Base-by-base conservation (phyloP, 805 yeast genomes). In the Kazachstania bromeliacearum region DNA sequence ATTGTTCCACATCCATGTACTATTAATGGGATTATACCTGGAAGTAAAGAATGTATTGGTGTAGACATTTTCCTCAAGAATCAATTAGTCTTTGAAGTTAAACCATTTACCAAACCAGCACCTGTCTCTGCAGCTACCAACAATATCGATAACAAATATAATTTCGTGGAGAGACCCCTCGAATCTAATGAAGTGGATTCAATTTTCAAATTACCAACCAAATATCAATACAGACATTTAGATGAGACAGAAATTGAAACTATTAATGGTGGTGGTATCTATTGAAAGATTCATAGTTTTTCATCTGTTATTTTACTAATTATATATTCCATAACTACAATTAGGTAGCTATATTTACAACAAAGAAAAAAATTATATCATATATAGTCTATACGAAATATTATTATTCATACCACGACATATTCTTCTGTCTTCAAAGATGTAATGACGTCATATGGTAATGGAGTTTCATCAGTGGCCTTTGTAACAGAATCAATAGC, bases 241-340 rank as follows among this genome's bases (percentile, higher is more conserved):
- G 78, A 74, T 28, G 83, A 74, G 14, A 37, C 47, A 12, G 98
- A 89, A 61, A 75, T 81, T 19, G 95, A 83, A 8, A 71, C 75
- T 45, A 75, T 89, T 48, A 72, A 77, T 48, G 68, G 73, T 36
- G 98, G 97, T 38, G 96, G 96, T n/a, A n/a, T n/a, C n/a, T n/a
- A n/a, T n/a, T n/a, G n/a, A n/a, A n/a, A n/a, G n/a, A n/a, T n/a
- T n/a, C n/a, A n/a, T n/a, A n/a, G n/a, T n/a, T n/a, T n/a, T 31
- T 14, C 7, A 17, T n/a, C 17, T 14, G 16, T 28, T 19, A n/a
- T 26, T 34, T 28, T 27, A n/a, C n/a, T n/a, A n/a, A n/a, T n/a
- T n/a, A n/a, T n/a, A n/a, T n/a, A n/a, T n/a, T n/a, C n/a, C n/a
- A n/a, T n/a, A n/a, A n/a, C n/a, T n/a, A n/a, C n/a, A n/a, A n/a